Evolutionary conservation across 176 grass and related monocot species (phyloP), one percentile per base, ranked within the genome.

Genomic region (Aechmea fasciata): DNA sequence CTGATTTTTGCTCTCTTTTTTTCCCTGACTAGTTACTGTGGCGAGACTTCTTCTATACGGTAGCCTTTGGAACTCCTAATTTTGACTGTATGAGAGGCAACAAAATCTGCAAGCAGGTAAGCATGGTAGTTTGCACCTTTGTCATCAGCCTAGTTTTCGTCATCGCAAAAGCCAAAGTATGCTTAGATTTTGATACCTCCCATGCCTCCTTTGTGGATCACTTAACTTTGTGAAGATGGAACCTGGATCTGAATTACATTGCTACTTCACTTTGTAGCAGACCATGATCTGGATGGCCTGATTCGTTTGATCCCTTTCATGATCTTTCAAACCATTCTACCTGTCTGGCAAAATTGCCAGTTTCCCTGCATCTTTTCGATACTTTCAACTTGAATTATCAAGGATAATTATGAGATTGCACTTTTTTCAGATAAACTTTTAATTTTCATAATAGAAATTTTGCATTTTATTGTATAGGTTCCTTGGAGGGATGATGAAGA

Each of bases 31-130:
- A 96, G 84, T 73, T 96, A 71, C 48, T 96, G 13, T 96, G 91
- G 91, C 52, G 82, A 28, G 84, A 96, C 47, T 93, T 93, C 80
- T 97, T 97, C 84, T 97, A 97, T 54, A 87, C 86, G 1, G 82
- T 86, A 52, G 83, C 94, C 54, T 88, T 82, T 78, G 94, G 82
- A 11, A 90, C 87, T 50, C 82, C 87, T 14, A 92, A 99, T 83
- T 99, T 99, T 77, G 77, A 93, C 55, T 73, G 47, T 13, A 97
- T 93, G 89, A 79, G 55, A 82, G 89, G 82, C 76, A 97, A 97
- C 69, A 85, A 75, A 52, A 97, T 93, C 81, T 90, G 84, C 84
- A 93, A 90, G 63, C 89, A 99, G 82, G 84, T 90, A 24, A 63
- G 53, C 11, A 59, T 17, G 54, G 54, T 17, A 18, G n/a, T 59